Evolutionary conservation across 345 rosid species (phyloP).

Genomic region (Salix caprea): DNA sequence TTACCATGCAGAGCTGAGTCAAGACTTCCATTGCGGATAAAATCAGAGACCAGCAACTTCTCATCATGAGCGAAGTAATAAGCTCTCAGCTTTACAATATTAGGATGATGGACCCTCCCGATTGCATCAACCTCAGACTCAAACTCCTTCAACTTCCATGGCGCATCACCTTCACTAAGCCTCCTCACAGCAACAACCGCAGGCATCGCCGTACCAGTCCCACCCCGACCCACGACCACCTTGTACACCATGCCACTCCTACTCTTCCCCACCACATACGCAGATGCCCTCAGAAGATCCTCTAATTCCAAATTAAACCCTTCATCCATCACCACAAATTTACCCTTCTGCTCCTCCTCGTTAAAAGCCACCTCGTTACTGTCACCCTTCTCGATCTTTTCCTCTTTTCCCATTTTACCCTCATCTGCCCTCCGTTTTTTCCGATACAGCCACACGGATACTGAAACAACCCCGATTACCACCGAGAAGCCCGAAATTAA

Average conservation of each 20-base stretch:
- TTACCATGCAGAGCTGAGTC: slow-evolving; percentile 80
- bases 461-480: slow-evolving; percentile 54
- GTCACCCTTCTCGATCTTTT: background rate
- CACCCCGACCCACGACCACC: slow-evolving; percentile 59
- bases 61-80: slow-evolving; percentile 82
- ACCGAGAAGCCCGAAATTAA: slow-evolving; percentile 58
- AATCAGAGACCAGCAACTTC: slow-evolving; percentile 78
- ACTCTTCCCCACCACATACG: slow-evolving; percentile 85
- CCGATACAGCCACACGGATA: slow-evolving; percentile 57
- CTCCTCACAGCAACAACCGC: slow-evolving; percentile 77
- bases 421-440: slow-evolving; percentile 29
- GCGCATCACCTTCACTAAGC: slow-evolving; percentile 66
- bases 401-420: slow-evolving; percentile 36
- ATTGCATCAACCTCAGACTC: slow-evolving; percentile 76
- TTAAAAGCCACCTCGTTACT: slow-evolving; percentile 13
- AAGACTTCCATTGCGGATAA: slow-evolving; percentile 70
- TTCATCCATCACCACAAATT: slow-evolving; percentile 64
- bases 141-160: slow-evolving; percentile 77
- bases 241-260: slow-evolving; percentile 84
- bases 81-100: slow-evolving; percentile 71
- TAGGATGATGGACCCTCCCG: slow-evolving; percentile 69
- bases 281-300: slow-evolving; percentile 90
- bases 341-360: slow-evolving; percentile 56
- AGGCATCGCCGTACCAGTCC: slow-evolving; percentile 42
- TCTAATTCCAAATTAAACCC: slow-evolving; percentile 77